Conservation (phyloP, 2,329 filamentous ascomycete genomes). For the Lachnellula willkommii region DNA sequence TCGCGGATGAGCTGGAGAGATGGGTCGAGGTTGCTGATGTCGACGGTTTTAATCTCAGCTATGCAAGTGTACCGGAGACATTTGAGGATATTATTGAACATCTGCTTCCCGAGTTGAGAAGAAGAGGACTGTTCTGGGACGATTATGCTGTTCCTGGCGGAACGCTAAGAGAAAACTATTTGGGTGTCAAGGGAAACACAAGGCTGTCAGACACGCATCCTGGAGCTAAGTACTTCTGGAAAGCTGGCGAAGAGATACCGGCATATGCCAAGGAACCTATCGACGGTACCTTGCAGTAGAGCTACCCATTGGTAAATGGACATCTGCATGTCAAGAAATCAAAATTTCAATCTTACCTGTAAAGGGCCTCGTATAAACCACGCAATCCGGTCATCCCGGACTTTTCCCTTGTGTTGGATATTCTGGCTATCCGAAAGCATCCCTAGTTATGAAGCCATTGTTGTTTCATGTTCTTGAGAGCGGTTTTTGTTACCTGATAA, state of each 20-base stretch:
- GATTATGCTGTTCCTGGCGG: conserved; percentile 50
- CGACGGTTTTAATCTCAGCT: conserved; percentile 27
- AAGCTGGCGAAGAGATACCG: conserved; percentile 20
- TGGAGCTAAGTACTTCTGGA: conserved; percentile 39
- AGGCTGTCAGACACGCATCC: conserved; percentile 49
- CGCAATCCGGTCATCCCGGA: too few species aligned
- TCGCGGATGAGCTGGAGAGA: conserved; percentile 24
- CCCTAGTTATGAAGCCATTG: too few species aligned
- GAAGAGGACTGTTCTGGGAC: conserved; percentile 49
- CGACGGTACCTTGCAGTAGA: background rate
- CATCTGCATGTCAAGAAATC: too few species aligned
- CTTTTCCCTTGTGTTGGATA: too few species aligned
- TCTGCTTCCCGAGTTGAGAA: conserved; percentile 57
- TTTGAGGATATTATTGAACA: conserved; percentile 65
- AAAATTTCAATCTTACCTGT: too few species aligned
- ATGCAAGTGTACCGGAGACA: conserved; percentile 50
- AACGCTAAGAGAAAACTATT: conserved; percentile 58
- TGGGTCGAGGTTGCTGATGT: conserved; percentile 25
- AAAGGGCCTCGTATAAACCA: too few species aligned
- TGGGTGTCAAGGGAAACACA: conserved; percentile 44
- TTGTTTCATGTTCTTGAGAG: too few species aligned
- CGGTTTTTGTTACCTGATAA: too few species aligned
- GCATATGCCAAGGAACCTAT: conserved; percentile 10
- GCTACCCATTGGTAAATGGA: background rate
- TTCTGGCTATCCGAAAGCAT: too few species aligned